These are phyloP conservation scores for Aspergillus chevalieri DNA, from an alignment of 2,329 filamentous ascomycete genomes.

Conservation along the genomic window DNA sequence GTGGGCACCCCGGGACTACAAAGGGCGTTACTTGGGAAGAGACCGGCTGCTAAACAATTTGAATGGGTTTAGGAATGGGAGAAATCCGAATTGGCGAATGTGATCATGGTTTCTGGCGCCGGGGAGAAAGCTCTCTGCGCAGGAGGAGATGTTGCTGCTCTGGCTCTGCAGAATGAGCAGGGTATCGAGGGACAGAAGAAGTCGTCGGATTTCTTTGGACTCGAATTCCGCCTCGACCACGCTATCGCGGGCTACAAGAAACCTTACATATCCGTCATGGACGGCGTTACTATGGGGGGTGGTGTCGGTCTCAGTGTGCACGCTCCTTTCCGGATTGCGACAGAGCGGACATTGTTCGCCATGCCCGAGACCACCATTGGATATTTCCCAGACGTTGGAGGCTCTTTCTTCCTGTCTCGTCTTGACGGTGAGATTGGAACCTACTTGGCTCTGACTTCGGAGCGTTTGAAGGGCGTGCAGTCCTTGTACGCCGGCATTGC, in stretches of 20 bases:
- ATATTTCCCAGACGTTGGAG: constrained; percentile 97
- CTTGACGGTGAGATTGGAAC: constrained; percentile 82
- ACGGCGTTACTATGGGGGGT: constrained; percentile 97
- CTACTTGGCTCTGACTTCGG: constrained; percentile 88
- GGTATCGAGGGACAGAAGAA: constrained; percentile 64
- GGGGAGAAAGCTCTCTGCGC: constrained; percentile 84
- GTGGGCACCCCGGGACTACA: constrained; percentile 21
- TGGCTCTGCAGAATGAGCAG: constrained; percentile 66
- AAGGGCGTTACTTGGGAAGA: not conserved
- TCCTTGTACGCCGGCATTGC: constrained; percentile 87
- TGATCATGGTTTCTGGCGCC: constrained; percentile 84
- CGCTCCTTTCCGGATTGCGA: constrained; percentile 92
- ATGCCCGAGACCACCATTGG: constrained; percentile 99
- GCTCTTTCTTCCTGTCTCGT: constrained; percentile 88
- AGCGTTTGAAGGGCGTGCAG: constrained; percentile 73
- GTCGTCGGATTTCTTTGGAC: constrained; percentile 79
- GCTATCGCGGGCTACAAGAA: constrained; percentile 89
- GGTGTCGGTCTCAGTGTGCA: constrained; percentile 92
- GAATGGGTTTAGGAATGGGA: constrained; percentile 64
- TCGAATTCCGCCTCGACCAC: constrained; percentile 96
- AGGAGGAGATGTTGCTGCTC: constrained; percentile 78
- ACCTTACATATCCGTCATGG: constrained; percentile 92
- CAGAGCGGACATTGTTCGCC: constrained; percentile 89
- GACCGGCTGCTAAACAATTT: constrained; percentile 14
- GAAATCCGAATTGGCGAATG: constrained; percentile 88